A percentile compares a stretch with the other conserved stretches of the same genome.
Evolutionary conservation across 257 asterid genomes (phyloP).

Genomic region (Primulina eburnea): DNA sequence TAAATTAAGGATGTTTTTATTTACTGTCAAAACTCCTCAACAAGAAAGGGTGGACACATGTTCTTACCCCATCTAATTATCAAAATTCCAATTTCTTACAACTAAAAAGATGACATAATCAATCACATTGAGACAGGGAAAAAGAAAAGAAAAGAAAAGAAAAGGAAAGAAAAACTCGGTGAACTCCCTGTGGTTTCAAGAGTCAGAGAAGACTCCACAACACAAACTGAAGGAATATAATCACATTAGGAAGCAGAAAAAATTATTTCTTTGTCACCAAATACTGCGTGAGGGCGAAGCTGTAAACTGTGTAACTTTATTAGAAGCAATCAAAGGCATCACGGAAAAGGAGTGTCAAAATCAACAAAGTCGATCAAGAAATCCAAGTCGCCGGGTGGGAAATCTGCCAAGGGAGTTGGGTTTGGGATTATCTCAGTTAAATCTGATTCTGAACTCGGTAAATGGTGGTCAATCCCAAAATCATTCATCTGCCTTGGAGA

Average conservation of each 20-base stretch:
- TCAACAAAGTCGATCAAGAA: slow-evolving; percentile 26
- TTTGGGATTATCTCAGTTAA: slow-evolving; percentile 49
- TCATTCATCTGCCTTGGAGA: slow-evolving; percentile 34
- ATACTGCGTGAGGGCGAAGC: no score
- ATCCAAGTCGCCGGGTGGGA: slow-evolving; percentile 40
- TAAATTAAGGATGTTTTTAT: neutral
- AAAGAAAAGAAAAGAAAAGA: no score
- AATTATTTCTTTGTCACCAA: neutral
- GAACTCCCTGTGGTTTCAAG: neutral
- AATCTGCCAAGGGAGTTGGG: slow-evolving; percentile 37
- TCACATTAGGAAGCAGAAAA: neutral
- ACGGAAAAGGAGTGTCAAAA: slow-evolving; percentile 35
- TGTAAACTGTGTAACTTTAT: neutral
- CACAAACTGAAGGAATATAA: neutral
- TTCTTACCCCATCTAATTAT: no score
- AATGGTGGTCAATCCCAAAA: slow-evolving; percentile 27
- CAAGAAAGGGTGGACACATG: neutral
- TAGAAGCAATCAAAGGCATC: slow-evolving; percentile 34
- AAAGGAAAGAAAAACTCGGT: no score
- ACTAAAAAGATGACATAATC: neutral
- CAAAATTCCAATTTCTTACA: neutral
- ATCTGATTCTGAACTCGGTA: slow-evolving; percentile 40
- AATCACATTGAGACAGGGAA: neutral
- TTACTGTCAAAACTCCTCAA: neutral
- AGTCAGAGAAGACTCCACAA: neutral